Evolutionary conservation across 495 filamentous ascomycete species (phyloP).

Genomic region (Lasiosphaeriaceae sp.): DNA sequence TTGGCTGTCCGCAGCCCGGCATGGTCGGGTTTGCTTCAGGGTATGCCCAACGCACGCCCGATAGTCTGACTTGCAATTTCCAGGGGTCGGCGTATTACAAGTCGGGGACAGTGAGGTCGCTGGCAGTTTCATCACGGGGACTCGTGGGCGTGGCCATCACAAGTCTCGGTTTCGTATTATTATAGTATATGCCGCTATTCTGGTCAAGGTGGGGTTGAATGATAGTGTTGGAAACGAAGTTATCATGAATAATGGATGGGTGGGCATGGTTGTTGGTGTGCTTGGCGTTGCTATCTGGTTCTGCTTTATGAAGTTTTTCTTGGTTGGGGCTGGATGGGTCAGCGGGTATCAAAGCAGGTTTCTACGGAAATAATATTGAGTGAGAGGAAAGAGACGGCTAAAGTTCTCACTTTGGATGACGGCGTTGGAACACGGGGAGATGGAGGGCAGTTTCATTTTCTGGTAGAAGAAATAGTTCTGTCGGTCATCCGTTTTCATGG

Average conservation of each 20-base stretch:
- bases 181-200: not conserved
- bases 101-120: conserved; percentile 17
- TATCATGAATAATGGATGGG: not conserved
- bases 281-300: not conserved
- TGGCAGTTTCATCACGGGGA: conserved; percentile 12
- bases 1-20: conserved; percentile 64
- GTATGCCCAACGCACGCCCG: conserved; percentile 51
- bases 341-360: too few relatives aligned
- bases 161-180: conserved; percentile 9
- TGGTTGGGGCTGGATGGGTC: too few relatives aligned
- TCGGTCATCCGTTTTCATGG: too few relatives aligned
- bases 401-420: too few relatives aligned
- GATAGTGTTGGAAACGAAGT: not conserved
- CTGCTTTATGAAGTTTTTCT: not conserved
- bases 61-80: conserved; percentile 42
- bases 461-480: too few relatives aligned
- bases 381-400: too few relatives aligned
- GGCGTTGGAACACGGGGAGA: too few relatives aligned
- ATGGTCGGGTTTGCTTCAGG: conserved; percentile 53
- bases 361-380: too few relatives aligned
- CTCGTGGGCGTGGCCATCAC: not conserved
- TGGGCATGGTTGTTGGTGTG: not conserved
- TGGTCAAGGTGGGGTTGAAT: not conserved
- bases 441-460: not conserved
- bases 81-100: conserved; percentile 39